These are phyloP conservation scores for Crithidia mellificae DNA, from an alignment of 208 protist species.

Conservation along the genomic window DNA sequence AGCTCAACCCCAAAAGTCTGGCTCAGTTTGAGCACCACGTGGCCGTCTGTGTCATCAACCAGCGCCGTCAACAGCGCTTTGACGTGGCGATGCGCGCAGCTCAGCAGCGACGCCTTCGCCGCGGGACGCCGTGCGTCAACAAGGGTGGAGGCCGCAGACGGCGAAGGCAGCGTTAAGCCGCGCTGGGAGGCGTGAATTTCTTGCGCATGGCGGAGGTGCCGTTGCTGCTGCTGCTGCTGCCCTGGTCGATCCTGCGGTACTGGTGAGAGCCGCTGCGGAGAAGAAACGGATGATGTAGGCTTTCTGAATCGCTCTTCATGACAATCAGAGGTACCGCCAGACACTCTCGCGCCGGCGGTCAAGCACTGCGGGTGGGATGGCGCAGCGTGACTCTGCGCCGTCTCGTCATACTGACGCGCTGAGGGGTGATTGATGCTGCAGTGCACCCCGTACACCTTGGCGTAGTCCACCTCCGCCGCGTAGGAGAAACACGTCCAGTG, in stretches of 20 bases:
- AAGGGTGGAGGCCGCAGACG: background rate
- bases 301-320: too few species aligned
- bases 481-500: slow-evolving; percentile 1
- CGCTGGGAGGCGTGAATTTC: too few species aligned
- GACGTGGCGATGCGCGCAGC: slow-evolving; percentile 6
- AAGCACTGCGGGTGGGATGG: too few species aligned
- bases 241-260: too few species aligned
- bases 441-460: background rate
- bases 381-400: too few species aligned
- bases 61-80: slow-evolving; percentile 3
- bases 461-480: background rate
- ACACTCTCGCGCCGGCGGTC: too few species aligned
- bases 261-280: too few species aligned
- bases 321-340: too few species aligned
- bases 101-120: slow-evolving; percentile 6
- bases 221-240: too few species aligned
- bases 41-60: slow-evolving; percentile 7
- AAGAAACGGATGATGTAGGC: too few species aligned
- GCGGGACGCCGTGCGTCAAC: background rate
- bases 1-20: slow-evolving; percentile 34
- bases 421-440: background rate
- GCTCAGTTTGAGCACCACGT: slow-evolving; percentile 26
- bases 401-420: too few species aligned
- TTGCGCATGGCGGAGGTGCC: too few species aligned
- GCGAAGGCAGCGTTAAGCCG: background rate